Evolutionary conservation across 805 yeast species (phyloP), one percentile per base, ranked within the genome.

Genomic region (Wickerhamia fluorescens): DNA sequence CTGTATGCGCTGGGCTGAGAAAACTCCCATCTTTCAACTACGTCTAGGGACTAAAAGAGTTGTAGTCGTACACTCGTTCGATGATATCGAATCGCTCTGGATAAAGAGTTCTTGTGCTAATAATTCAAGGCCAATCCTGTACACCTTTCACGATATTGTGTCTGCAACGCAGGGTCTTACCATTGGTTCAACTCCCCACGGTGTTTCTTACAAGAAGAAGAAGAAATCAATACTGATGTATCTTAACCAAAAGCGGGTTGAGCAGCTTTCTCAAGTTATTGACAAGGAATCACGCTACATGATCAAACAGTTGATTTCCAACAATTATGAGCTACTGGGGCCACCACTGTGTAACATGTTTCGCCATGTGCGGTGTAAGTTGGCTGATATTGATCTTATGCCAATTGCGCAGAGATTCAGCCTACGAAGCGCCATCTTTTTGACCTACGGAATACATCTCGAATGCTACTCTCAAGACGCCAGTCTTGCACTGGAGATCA

Each of bases 71-170:
- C 79, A 82, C 45, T 68, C 80, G 1, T 76, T 57, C 39, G 68
- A 65, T 4, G 67, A 78, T 5, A 73, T 77, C 1, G 48, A 53
- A 21, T 56, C 56, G 14, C 51, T 82, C 3, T 79, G 83, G 82
- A 49, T 68, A 16, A 42, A 41, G 10, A 36, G 51, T 24, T 56
- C 75, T 6, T 47, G 59, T 19, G 70, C 76, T 3, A 72, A 71
- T 35, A 77, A 73, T 41, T 81, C 89, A 2, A 57, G 94, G 23
- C 92, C 92, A 0, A 51, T 64, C 13, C 58, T 70, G 30, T 72
- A 71, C 49, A 78, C 87, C 1, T 82, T 83, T 53, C 92, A 83
- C 52, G 56, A 63, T 12, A 61, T 80, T 3, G 59, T 80, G 24
- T 66, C 80, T 0, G 51, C 61, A 14, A 62, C 71, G 0, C 74